Base-by-base conservation (phyloP, 1,284 basidiomycete genomes). In the Leccinum griseonigrum region DNA sequence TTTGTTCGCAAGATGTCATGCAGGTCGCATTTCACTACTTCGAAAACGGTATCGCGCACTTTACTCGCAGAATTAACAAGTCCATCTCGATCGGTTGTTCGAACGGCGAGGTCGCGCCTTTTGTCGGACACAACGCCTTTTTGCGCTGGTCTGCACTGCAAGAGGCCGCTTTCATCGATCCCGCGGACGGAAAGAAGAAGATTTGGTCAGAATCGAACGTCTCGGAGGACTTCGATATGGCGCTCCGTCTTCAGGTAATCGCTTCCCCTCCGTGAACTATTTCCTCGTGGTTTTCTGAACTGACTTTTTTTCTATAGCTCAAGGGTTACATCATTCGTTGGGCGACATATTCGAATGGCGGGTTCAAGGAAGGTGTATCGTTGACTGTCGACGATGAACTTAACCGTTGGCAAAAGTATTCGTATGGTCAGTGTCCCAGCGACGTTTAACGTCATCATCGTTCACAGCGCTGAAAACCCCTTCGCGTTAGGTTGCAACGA, bases 51-150 rank as follows among this genome's bases (percentile, higher is more conserved):
- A 92, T 95, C 71, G 86, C 91, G 1, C 88, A 91, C 76, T 95
- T 95, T 77, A 93, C 91, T 4, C 84, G 85, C 3, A 80, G 90
- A 36, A 91, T 92, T 75, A 90, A 92, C 77, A 82, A 81, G 70
- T 87, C 83, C 63, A 93, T 93, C 64, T 90, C 88, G 0, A 81
- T 90, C 76, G 85, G 85, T 26, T 87, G 85, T 65, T 86, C 85
- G 3, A 92, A 91, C 65, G 91, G 90, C 36, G 91, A 93, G 75
- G 83, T 89, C 31, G 90, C 92, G 0, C 92, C 92, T 2, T 94
- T 94, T 69, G 90, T 95, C 58, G 92, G 93, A 2, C 93, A 95
- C 75, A 94, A 95, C 60, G 92, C 92, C 2, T 94, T 94, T 77
- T 77, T 94, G 29, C 84, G 92, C n/a, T 95, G 93, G 92, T 83